Evolutionary conservation across 1,284 basidiomycete genomes (phyloP), one percentile per base, ranked within the genome.

Genomic region (Mycena citricolor): DNA sequence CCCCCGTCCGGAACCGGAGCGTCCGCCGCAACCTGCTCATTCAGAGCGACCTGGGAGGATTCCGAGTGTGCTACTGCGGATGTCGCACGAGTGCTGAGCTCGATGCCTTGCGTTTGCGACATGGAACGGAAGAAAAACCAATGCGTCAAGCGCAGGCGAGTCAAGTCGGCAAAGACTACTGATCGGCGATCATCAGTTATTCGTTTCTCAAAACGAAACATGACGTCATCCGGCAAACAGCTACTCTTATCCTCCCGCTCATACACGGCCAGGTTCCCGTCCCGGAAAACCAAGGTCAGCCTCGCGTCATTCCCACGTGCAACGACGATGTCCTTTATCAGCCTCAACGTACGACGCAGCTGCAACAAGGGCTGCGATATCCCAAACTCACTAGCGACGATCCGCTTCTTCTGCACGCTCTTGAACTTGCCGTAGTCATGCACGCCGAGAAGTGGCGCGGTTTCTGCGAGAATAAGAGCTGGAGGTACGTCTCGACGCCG

Each of bases 381-480:
- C 24, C 57, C 52, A 42, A 74, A 45, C 35, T 70, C 65, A 3
- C 61, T 42, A 16, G 63, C 65, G 5, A 54, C 56, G 1, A 76
- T 56, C 26, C 65, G 67, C 21, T 65, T 62, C 52, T 73, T 73
- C 36, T 67, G 53, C 13, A 79, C 61, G n/a, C 61, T 54, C 4
- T 56, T 47, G 57, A 81, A 81, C 2, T 47, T 57, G 0, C 77
- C 77, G 10, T 65, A 60, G 16, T 68, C 50, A 54, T 81, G 77
- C 12, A 74, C 55, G 0, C 67, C 78, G 26, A 80, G 58, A 71
- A 74, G 47, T 67, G 70, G 43, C 77, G 66, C 0, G 70, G 64
- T 0, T 77, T 81, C 54, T 80, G 76, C 1, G 78, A 79, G 45
- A 82, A 66, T 60, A 71, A 73, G 4, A 81, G 64, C 51, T 80